Conservation (phyloP, 2,329 filamentous ascomycete genomes). For the Venturia carpophila region DNA sequence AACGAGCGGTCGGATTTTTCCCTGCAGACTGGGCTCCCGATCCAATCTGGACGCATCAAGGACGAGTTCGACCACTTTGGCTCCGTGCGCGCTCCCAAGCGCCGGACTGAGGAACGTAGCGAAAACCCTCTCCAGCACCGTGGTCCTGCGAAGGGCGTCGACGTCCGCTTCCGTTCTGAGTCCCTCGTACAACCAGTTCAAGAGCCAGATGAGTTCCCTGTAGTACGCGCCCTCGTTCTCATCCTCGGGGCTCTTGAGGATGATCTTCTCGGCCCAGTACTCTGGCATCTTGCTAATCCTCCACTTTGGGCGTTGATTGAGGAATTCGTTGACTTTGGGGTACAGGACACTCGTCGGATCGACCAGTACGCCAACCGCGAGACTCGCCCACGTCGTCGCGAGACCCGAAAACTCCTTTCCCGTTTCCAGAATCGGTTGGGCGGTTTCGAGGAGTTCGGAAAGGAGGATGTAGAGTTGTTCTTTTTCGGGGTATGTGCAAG, state of each 20-base stretch:
- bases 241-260: conserved; percentile 60
- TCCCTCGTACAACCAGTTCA: conserved; percentile 62
- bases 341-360: conserved; percentile 79
- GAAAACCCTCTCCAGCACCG: conserved; percentile 13
- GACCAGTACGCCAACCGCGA: conserved; percentile 60
- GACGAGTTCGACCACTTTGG: conserved; percentile 1
- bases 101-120: conserved; percentile 4
- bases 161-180: conserved; percentile 39
- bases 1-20: conserved; percentile 8
- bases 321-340: conserved; percentile 74
- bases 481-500: conserved; percentile 56
- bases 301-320: conserved; percentile 74
- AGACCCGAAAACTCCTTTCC: conserved; percentile 59
- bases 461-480: conserved; percentile 73
- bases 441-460: conserved; percentile 72
- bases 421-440: conserved; percentile 37
- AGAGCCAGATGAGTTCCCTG: conserved; percentile 62
- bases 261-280: conserved; percentile 60
- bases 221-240: conserved; percentile 45
- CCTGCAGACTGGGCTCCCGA: conserved; percentile 7
- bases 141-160: not conserved
- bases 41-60: not conserved
- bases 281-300: conserved; percentile 47
- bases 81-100: conserved; percentile 2
- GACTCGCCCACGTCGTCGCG: conserved; percentile 66